phyloP scores from a whole-genome alignment of 345 rosid species.

The Dovyalis caffra region DNA sequence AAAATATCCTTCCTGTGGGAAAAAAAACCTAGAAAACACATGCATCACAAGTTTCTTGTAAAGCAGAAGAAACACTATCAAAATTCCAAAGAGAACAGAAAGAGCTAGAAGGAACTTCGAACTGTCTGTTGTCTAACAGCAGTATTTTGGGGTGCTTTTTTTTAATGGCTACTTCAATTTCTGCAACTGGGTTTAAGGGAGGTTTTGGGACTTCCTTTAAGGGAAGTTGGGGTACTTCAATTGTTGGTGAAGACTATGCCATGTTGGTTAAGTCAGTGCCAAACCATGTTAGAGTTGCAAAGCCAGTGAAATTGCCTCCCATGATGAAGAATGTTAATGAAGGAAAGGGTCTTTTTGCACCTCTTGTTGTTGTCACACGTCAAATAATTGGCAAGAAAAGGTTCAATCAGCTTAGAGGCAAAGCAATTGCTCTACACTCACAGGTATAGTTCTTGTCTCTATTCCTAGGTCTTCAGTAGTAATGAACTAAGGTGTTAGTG shows the following conservation, averaged over 20 bases:
- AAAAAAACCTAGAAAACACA: neutral
- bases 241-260: constrained; percentile 50
- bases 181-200: constrained; percentile 46
- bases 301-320: constrained; percentile 48
- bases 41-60: neutral
- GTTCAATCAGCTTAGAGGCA: constrained; percentile 92
- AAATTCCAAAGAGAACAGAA: neutral
- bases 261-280: constrained; percentile 39
- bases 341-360: constrained; percentile 95
- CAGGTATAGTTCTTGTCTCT: constrained; percentile 46
- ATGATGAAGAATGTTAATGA: constrained; percentile 89
- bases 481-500: neutral
- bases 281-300: constrained; percentile 38
- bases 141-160: neutral
- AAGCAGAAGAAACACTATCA: neutral
- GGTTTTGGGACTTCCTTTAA: constrained; percentile 42
- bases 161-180: constrained; percentile 51
- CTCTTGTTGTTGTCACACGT: constrained; percentile 68
- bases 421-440: constrained; percentile 95
- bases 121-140: neutral
- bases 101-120: neutral
- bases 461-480: neutral
- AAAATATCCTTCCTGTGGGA: constrained; percentile 1
- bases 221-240: constrained; percentile 53
- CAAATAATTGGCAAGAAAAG: constrained; percentile 73